Evolutionary conservation across 345 rosid genomes (phyloP).

Genomic region (Erucastrum elatum): DNA sequence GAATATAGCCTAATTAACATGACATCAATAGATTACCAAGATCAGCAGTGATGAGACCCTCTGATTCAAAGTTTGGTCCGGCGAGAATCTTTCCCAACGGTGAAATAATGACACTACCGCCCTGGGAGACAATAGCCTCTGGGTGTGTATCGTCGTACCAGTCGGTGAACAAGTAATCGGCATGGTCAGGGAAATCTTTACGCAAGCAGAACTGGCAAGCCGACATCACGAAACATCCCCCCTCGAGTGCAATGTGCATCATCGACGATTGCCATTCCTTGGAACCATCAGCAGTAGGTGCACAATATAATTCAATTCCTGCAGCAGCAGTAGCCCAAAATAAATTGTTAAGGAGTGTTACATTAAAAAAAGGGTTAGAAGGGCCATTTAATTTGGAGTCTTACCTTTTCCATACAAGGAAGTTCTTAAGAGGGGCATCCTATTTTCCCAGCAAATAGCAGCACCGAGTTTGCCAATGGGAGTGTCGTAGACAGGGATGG

Average conservation of each 20-base stretch:
- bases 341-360: neutral
- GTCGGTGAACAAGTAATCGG: neutral
- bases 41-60: neutral
- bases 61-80: neutral
- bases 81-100: neutral
- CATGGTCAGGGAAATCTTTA: neutral
- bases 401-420: neutral
- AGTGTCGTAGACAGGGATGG: too few species aligned
- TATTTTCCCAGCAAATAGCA: too few species aligned
- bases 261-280: neutral
- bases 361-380: neutral
- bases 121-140: neutral
- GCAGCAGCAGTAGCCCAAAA: neutral
- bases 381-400: neutral
- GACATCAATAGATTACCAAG: neutral
- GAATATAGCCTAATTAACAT: too few species aligned
- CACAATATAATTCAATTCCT: neutral
- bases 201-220: slow-evolving; percentile 9
- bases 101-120: neutral
- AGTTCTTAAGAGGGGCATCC: neutral
- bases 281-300: neutral
- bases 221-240: neutral
- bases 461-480: too few species aligned
- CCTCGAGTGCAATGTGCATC: neutral
- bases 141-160: neutral